Evolutionary conservation across 257 asterid species (phyloP).

Genomic region (Solanum virginianum): DNA sequence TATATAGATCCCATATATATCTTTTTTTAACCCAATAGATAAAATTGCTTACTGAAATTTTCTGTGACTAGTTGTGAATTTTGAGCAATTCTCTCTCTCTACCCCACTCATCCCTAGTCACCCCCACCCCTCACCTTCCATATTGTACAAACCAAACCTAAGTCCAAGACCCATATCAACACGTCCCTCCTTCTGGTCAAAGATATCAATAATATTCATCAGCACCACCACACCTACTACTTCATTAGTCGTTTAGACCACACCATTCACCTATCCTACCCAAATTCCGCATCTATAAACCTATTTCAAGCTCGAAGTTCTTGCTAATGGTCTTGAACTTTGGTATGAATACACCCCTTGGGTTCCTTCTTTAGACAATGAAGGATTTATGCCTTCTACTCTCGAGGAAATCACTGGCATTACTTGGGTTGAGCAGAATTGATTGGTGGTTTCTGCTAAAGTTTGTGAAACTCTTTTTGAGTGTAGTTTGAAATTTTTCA

Average conservation of each 20-base stretch:
- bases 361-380: conserved; percentile 35
- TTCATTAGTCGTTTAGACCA: conserved; percentile 69
- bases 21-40: too few relatives aligned
- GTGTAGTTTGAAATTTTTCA: conserved; percentile 17
- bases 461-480: conserved; percentile 51
- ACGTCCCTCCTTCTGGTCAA: conserved; percentile 30
- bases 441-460: conserved; percentile 54
- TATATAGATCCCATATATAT: too few relatives aligned
- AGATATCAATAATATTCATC: neutral
- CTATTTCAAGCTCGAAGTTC: conserved; percentile 37
- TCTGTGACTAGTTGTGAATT: neutral
- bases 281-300: conserved; percentile 51
- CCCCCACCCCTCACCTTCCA: conserved; percentile 10
- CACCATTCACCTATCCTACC: conserved; percentile 60
- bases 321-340: conserved; percentile 35
- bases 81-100: conserved; percentile 7
- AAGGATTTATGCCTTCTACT: conserved; percentile 50
- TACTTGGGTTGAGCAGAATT: conserved; percentile 52
- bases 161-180: conserved; percentile 26
- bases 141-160: neutral
- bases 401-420: conserved; percentile 73
- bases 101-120: conserved; percentile 13
- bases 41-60: too few relatives aligned
- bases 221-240: conserved; percentile 10
- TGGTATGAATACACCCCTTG: conserved; percentile 79